Evolutionary conservation across 2,329 filamentous ascomycete genomes (phyloP).

Genomic region (Pseudocercospora musae): DNA sequence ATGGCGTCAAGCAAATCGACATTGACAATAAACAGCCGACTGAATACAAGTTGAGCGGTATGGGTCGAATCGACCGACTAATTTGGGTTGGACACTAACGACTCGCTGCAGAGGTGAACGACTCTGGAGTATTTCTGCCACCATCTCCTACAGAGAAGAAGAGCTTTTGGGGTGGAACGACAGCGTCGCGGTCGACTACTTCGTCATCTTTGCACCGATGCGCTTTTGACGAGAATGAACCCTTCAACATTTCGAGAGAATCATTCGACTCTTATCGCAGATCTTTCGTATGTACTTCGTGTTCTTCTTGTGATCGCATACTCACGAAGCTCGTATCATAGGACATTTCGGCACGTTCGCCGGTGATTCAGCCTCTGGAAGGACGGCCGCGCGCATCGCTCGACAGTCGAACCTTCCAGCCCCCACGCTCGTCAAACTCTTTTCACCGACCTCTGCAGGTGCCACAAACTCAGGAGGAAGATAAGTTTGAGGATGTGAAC

Average conservation of each 20-base stretch:
- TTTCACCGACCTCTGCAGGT: slow-evolving; percentile 34
- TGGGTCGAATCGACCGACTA: slow-evolving; percentile 21
- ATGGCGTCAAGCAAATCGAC: slow-evolving; percentile 38
- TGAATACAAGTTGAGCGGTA: slow-evolving; percentile 55
- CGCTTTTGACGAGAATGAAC: slow-evolving; percentile 78
- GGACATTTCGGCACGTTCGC: slow-evolving; percentile 89
- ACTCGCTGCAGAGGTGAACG: slow-evolving; percentile 73
- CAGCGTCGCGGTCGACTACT: slow-evolving; percentile 49
- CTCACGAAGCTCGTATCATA: slow-evolving; percentile 46
- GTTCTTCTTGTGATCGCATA: neutral
- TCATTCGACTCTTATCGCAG: slow-evolving; percentile 95
- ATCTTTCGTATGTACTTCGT: slow-evolving; percentile 76
- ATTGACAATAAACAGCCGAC: slow-evolving; percentile 41
- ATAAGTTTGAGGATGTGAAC: slow-evolving; percentile 86
- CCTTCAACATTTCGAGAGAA: slow-evolving; percentile 91
- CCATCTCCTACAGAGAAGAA: slow-evolving; percentile 89
- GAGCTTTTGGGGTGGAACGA: slow-evolving; percentile 64
- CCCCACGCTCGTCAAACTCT: slow-evolving; percentile 41
- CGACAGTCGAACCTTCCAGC: slow-evolving; percentile 59
- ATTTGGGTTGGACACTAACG: slow-evolving; percentile 2
- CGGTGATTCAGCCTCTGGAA: slow-evolving; percentile 60
- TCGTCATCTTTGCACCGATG: slow-evolving; percentile 57
- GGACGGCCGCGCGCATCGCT: slow-evolving; percentile 70
- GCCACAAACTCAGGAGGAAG: slow-evolving; percentile 31
- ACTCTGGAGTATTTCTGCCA: slow-evolving; percentile 91